A percentile compares a stretch with the other conserved stretches of the same genome.
Conservation (phyloP, 2,329 filamentous ascomycete species). For the Pyrenophora graminea region DNA sequence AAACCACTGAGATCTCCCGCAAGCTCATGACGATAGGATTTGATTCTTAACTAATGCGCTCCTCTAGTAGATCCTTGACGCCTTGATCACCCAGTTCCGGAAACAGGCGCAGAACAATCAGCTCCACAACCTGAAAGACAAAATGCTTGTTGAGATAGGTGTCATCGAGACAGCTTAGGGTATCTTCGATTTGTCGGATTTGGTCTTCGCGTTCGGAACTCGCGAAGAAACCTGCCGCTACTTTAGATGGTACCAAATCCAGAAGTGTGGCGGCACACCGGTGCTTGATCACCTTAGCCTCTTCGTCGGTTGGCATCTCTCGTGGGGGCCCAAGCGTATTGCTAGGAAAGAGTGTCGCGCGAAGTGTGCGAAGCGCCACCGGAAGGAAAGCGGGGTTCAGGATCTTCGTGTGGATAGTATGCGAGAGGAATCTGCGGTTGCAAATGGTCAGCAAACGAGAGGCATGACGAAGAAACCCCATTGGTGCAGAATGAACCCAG, state of each 20-base stretch:
- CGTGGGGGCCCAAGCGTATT: conserved; percentile 72
- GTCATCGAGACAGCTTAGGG: conserved; percentile 78
- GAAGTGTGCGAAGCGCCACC: conserved; percentile 65
- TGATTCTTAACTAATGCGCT: conserved; percentile 59
- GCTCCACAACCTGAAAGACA: conserved; percentile 79
- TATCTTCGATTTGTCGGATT: conserved; percentile 61
- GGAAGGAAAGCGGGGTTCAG: conserved; percentile 52
- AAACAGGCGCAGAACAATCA: conserved; percentile 78
- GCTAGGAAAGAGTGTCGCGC: conserved; percentile 82
- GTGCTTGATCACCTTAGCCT: conserved; percentile 65
- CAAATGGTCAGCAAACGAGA: conserved; percentile 32
- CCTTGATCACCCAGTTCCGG: conserved; percentile 79
- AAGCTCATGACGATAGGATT: background rate
- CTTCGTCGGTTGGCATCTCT: conserved; percentile 62
- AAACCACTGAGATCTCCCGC: background rate
- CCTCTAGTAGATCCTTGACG: conserved; percentile 72
- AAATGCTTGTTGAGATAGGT: conserved; percentile 92
- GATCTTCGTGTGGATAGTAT: conserved; percentile 49
- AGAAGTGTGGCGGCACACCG: conserved; percentile 67
- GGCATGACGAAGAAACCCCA: conserved; percentile 21
- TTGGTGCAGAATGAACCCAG: conserved; percentile 32
- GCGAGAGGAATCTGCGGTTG: conserved; percentile 51
- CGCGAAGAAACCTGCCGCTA: conserved; percentile 43
- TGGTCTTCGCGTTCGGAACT: conserved; percentile 54
- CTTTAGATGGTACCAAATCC: conserved; percentile 51